These are phyloP conservation scores for Globisporangium megalacanthum DNA, from an alignment of 352 stramenopile species.

Conservation along the genomic window DNA sequence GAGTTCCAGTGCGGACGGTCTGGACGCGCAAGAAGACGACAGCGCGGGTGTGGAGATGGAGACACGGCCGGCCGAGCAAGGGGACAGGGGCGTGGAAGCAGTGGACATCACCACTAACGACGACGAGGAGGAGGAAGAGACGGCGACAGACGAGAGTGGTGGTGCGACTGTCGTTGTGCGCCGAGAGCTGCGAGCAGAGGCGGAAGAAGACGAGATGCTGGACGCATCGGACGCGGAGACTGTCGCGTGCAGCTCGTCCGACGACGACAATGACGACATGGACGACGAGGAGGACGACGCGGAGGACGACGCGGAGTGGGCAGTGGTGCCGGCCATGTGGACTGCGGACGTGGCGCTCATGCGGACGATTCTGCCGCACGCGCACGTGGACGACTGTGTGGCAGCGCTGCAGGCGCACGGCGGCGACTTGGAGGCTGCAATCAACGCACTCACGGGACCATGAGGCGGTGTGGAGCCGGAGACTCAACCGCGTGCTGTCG, in stretches of 20 bases:
- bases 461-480: conserved; percentile 3
- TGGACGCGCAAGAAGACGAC: conserved; percentile 7
- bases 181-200: not conserved
- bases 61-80: not conserved
- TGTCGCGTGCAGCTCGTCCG: conserved; percentile 30
- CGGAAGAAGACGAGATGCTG: conserved; percentile 4
- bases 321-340: conserved; percentile 38
- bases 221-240: conserved; percentile 67
- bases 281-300: not conserved
- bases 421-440: conserved; percentile 45
- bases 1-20: no score
- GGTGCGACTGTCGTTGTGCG: not conserved
- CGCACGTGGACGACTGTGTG: conserved; percentile 36
- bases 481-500: not conserved
- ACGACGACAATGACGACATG: conserved; percentile 35
- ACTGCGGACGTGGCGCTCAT: conserved; percentile 36
- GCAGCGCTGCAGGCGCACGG: conserved; percentile 48
- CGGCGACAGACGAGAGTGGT: not conserved
- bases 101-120: not conserved
- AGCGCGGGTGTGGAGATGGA: conserved; percentile 6
- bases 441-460: conserved; percentile 58
- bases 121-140: not conserved
- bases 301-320: conserved; percentile 28
- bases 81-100: not conserved
- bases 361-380: conserved; percentile 44